Percentiles rank a stretch among this genome's conserved stretches.
These are phyloP conservation scores for Podila horticola DNA, from an alignment of 192 early-diverging fungal genomes.

Conservation along the genomic window DNA sequence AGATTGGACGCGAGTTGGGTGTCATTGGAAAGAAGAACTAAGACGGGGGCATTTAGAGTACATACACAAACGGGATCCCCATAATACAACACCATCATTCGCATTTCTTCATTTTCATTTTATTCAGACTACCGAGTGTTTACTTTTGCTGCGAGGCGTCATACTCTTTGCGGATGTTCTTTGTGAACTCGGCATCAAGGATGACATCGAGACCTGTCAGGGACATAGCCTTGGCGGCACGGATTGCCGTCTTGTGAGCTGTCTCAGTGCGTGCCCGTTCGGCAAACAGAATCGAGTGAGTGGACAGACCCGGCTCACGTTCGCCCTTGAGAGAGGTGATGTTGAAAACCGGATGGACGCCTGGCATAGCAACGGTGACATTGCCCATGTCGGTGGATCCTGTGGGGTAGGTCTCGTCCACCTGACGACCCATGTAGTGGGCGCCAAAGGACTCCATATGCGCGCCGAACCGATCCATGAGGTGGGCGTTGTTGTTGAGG, in stretches of 20 bases:
- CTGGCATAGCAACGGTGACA: slow-evolving; percentile 69
- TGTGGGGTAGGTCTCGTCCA: slow-evolving; percentile 38
- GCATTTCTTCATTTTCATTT: not conserved
- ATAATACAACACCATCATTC: not conserved
- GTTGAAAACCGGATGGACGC: slow-evolving; percentile 65
- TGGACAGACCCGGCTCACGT: slow-evolving; percentile 49
- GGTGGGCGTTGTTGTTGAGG: slow-evolving; percentile 65
- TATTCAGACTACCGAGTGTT: no score
- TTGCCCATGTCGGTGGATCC: slow-evolving; percentile 84
- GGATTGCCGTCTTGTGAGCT: slow-evolving; percentile 68
- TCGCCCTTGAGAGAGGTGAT: slow-evolving; percentile 65
- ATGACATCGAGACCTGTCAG: slow-evolving; percentile 60
- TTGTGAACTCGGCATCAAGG: slow-evolving; percentile 58
- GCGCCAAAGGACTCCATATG: slow-evolving; percentile 60
- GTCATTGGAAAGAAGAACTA: slow-evolving; percentile 43
- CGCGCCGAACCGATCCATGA: slow-evolving; percentile 59
- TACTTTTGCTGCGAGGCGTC: slow-evolving; percentile 17
- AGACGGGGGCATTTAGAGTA: not conserved
- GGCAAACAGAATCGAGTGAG: slow-evolving; percentile 76
- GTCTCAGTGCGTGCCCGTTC: slow-evolving; percentile 62
- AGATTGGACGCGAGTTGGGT: slow-evolving; percentile 44
- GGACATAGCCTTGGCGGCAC: slow-evolving; percentile 62
- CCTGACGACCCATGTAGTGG: slow-evolving; percentile 32
- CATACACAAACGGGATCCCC: not conserved
- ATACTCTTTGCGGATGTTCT: slow-evolving; percentile 55